These are phyloP conservation scores for Paecilomyces formosus DNA, from an alignment of 2,329 filamentous ascomycete genomes.

Conservation along the genomic window DNA sequence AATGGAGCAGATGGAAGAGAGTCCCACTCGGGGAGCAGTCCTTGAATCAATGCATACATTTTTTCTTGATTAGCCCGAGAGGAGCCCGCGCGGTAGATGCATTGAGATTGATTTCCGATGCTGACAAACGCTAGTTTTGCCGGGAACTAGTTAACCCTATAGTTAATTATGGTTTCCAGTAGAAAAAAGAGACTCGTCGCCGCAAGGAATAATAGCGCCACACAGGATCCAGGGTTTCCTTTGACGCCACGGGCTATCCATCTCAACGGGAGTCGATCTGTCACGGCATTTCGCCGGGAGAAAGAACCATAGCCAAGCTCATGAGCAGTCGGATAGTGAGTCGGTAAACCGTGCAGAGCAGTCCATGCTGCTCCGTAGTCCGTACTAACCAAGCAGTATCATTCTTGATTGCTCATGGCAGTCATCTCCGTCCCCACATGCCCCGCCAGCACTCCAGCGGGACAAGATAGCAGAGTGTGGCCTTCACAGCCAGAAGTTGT, in stretches of 20 bases:
- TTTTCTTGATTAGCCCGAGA: slow-evolving; percentile 11
- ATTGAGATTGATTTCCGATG: not conserved
- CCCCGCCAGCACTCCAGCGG: not conserved
- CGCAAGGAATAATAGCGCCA: not conserved
- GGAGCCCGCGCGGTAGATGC: slow-evolving; percentile 29
- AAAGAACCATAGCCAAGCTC: not conserved
- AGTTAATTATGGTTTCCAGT: not conserved
- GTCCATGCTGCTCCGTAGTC: not conserved
- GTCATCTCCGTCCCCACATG: not conserved
- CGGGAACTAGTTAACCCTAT: not conserved
- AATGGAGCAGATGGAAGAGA: not conserved
- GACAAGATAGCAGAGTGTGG: not conserved
- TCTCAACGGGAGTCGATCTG: too few relatives aligned
- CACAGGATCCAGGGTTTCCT: not conserved
- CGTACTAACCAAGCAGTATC: not conserved
- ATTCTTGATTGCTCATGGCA: not conserved
- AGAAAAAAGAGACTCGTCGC: not conserved
- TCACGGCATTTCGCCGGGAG: not conserved
- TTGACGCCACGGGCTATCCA: not conserved
- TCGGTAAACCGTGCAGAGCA: not conserved
- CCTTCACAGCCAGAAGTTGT: not conserved
- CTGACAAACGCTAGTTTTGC: not conserved
- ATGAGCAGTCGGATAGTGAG: not conserved
- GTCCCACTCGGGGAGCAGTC: not conserved
- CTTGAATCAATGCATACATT: not conserved